Evolutionary conservation across 139 green algal species (phyloP).

Genomic region (Tetradesmus lagerheimii): DNA sequence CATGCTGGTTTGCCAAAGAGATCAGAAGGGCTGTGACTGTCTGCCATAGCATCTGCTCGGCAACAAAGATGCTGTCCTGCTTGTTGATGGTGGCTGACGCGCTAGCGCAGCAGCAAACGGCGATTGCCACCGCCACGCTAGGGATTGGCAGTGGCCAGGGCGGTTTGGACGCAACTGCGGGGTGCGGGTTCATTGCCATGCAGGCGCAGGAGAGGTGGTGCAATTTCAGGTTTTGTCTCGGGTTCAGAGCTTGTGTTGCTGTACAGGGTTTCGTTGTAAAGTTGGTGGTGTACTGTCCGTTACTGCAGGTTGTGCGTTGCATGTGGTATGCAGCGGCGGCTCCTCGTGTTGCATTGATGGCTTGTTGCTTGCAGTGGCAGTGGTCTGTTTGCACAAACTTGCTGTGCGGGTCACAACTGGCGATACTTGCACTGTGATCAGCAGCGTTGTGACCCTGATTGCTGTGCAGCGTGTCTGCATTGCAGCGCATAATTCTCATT

Average conservation of each 20-base stretch:
- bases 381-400: not conserved
- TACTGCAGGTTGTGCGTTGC: not conserved
- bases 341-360: not conserved
- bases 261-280: not conserved
- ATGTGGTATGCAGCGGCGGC: not conserved
- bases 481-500: too few species aligned
- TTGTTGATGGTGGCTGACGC: not conserved
- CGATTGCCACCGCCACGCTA: too few species aligned
- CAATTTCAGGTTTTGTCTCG: not conserved
- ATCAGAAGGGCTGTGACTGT: not conserved
- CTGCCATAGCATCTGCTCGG: not conserved
- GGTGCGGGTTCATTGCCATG: too few species aligned
- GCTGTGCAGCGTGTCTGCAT: not conserved
- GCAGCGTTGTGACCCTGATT: not conserved
- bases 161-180: too few species aligned
- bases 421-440: too few species aligned
- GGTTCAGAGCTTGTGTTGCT: not conserved
- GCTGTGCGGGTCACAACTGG: not conserved
- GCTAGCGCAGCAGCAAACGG: too few species aligned
- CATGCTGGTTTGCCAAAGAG: not conserved
- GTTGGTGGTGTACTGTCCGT: not conserved
- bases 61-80: not conserved
- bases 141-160: too few species aligned
- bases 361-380: not conserved
- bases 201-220: not conserved